phyloP scores from a whole-genome alignment of 176 grass and related monocot species.

The Secale cereale region DNA sequence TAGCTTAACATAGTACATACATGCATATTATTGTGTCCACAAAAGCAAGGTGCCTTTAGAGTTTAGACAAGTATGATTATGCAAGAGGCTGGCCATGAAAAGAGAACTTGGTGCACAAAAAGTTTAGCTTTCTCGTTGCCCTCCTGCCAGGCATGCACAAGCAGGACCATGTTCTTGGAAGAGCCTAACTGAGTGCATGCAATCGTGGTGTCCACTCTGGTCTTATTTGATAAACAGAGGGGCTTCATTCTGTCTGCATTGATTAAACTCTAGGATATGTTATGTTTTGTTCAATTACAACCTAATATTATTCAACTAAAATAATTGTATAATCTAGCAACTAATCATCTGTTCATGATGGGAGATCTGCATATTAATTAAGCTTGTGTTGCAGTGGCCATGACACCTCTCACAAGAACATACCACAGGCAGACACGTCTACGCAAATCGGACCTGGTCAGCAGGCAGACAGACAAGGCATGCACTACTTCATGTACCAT shows the following conservation, averaged over 20 bases:
- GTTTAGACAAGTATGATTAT: constrained; percentile 51
- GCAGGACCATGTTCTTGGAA: neutral
- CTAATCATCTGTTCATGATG: neutral
- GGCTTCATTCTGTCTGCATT: neutral
- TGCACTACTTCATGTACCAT: neutral
- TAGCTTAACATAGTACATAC: neutral
- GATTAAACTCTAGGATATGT: neutral
- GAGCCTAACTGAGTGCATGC: neutral
- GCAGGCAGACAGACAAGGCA: neutral
- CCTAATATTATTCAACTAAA: neutral
- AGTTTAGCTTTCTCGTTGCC: neutral
- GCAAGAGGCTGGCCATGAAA: constrained; percentile 11
- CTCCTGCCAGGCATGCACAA: neutral
- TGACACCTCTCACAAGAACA: neutral
- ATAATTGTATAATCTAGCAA: neutral
- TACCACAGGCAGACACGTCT: neutral
- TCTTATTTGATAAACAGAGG: neutral
- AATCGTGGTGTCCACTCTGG: neutral
- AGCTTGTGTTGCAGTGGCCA: neutral
- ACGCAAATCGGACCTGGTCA: neutral
- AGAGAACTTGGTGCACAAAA: neutral
- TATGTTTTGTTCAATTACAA: neutral
- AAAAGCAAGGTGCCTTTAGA: constrained; percentile 45
- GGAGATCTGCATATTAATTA: neutral
- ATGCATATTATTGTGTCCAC: constrained; percentile 7